Evolutionary conservation across 108 stramenopile genomes (phyloP).

Genomic region (Aurantiochytrium sp.): DNA sequence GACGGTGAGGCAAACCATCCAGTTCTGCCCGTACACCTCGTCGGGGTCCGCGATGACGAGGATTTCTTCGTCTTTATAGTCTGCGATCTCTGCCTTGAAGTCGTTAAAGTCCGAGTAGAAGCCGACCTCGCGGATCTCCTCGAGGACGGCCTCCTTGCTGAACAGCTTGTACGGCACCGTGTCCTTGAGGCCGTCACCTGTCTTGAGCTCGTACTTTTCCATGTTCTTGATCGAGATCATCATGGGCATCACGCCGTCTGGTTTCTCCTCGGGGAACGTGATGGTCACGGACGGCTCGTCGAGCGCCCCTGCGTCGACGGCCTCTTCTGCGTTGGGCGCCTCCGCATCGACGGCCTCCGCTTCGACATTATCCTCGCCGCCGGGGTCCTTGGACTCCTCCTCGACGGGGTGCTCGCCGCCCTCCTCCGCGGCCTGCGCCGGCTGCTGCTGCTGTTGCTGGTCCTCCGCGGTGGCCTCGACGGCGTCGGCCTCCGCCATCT

Average conservation of each 20-base stretch:
- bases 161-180: conserved; percentile 36
- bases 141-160: conserved; percentile 41
- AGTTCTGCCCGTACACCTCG: conserved; percentile 53
- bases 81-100: conserved; percentile 51
- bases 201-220: conserved; percentile 46
- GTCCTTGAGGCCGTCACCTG: conserved; percentile 44
- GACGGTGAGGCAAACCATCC: conserved; percentile 48
- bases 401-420: no score
- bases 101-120: conserved; percentile 59
- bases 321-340: neutral
- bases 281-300: neutral
- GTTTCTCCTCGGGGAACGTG: conserved; percentile 9
- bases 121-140: conserved; percentile 51
- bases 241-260: conserved; percentile 34
- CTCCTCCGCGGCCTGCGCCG: no score
- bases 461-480: no score
- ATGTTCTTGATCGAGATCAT: conserved; percentile 48
- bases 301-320: neutral
- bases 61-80: conserved; percentile 48
- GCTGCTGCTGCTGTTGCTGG: no score
- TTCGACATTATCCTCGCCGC: neutral
- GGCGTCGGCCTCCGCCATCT: no score
- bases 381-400: no score
- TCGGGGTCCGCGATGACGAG: conserved; percentile 43
- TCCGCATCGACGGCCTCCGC: neutral